Evolutionary conservation across 2,329 filamentous ascomycete genomes (phyloP), one percentile per base, ranked within the genome.

Genomic region (Elsinoe batatas): DNA sequence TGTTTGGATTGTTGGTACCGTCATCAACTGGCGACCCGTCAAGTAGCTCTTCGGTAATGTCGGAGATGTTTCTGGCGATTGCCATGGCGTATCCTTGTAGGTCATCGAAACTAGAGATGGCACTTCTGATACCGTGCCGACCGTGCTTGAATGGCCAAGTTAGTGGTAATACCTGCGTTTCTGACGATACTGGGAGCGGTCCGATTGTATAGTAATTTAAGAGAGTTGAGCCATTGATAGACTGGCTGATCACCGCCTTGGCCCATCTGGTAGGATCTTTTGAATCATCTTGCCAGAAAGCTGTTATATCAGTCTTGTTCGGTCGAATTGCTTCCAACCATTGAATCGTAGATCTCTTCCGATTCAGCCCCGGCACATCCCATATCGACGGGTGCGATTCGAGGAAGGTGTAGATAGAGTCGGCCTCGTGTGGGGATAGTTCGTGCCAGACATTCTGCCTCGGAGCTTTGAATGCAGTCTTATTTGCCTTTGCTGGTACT

Each of bases 221-320:
- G 57, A 69, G 68, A 0, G 74, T 65, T 7, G 70, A 59, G 30
- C 69, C 67, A 6, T 69, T 67, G 2, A 74, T 65, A 6, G 69
- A 66, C 61, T 72, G 66, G 56, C 71, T 66, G n/a, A 78, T 61
- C 2, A 72, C 61, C 1, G 72, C 72, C 50, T 73, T 74, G 3
- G 75, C 76, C 62, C 73, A 78, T 35, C 73, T 66, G 3, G 63
- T 58, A 1, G 75, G 75, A 1, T 64, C 59, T 0, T 67, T 54
- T 1, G 62, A 69, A 13, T 64, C 59, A 3, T 67, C 66, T 30
- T 76, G 71, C 2, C 79, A 62, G 56, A 76, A 79, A 2, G 68
- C 57, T 30, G 76, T 55, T 0, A 69, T 72, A 56, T 76, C 75
- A 0, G 74, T 75, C 65, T 79, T 79, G 64, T 79, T 79, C 0